phyloP scores from a whole-genome alignment of 352 stramenopile genomes.

The Phytophthora pisi region DNA sequence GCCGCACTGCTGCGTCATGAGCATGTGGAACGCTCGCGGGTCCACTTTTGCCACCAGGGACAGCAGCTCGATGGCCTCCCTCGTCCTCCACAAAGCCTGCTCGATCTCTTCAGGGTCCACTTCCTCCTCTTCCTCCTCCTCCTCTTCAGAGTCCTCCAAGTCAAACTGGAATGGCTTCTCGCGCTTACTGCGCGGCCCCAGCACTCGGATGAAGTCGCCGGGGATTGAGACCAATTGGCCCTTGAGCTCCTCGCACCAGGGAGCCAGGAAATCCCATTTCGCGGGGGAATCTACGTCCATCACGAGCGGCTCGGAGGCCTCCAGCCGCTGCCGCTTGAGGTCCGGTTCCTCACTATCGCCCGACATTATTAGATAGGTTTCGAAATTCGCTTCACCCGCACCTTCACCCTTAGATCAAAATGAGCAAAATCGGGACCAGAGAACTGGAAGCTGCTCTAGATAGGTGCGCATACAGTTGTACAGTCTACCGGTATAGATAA shows the following conservation, averaged over 20 bases:
- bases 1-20: slow-evolving; percentile 19
- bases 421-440: too few species aligned
- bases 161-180: not conserved
- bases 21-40: slow-evolving; percentile 18
- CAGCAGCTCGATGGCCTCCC: slow-evolving; percentile 21
- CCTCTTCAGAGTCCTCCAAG: not conserved
- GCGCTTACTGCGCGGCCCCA: slow-evolving; percentile 1
- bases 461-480: too few species aligned
- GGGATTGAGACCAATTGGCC: slow-evolving; percentile 4
- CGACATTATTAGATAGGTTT: too few species aligned
- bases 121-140: slow-evolving; percentile 11
- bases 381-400: too few species aligned
- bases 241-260: slow-evolving; percentile 20
- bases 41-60: slow-evolving; percentile 21
- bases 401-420: too few species aligned
- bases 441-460: too few species aligned
- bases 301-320: not conserved
- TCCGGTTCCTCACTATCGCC: slow-evolving; percentile 3
- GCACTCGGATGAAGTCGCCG: slow-evolving; percentile 8
- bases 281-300: slow-evolving; percentile 14
- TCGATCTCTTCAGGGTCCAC: slow-evolving; percentile 6
- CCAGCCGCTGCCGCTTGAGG: slow-evolving; percentile 11
- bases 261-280: slow-evolving; percentile 22
- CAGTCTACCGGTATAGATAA: too few species aligned
- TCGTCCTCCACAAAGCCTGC: slow-evolving; percentile 5